phyloP scores from a whole-genome alignment of 345 rosid genomes.

The Limnanthes douglasii region DNA sequence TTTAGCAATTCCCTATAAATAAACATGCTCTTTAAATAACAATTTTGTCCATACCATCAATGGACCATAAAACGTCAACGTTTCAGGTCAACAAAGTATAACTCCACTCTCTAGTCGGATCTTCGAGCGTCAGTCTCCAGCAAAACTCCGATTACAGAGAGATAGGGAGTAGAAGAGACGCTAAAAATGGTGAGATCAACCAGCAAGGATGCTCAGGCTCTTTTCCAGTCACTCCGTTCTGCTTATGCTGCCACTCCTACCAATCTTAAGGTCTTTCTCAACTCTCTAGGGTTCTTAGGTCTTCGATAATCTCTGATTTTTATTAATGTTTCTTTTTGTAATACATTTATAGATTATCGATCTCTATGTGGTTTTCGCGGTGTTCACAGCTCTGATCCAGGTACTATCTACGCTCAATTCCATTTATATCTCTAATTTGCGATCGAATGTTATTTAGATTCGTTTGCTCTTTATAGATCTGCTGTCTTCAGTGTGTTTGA shows the following conservation, averaged over 20 bases:
- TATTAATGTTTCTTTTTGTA: background rate
- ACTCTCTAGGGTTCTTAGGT: background rate
- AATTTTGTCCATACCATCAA: no score
- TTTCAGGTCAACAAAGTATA: no score
- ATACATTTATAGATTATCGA: slow-evolving; percentile 55
- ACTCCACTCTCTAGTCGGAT: no score
- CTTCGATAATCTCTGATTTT: background rate
- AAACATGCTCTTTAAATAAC: no score
- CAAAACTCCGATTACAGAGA: no score
- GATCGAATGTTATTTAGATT: no score
- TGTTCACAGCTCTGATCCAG: slow-evolving; percentile 80
- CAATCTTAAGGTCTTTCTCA: slow-evolving; percentile 40
- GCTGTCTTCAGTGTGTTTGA: no score
- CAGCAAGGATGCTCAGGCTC: slow-evolving; percentile 56
- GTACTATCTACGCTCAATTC: slow-evolving; percentile 11
- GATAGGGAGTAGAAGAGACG: background rate
- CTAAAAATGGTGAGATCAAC: slow-evolving; percentile 46
- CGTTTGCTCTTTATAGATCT: no score
- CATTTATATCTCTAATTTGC: slow-evolving; percentile 2
- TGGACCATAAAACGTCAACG: no score
- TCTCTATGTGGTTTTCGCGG: slow-evolving; percentile 66
- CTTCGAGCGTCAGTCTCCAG: no score
- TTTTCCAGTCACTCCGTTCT: slow-evolving; percentile 54
- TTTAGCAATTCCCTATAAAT: no score
- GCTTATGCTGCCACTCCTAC: slow-evolving; percentile 68